Base-by-base conservation (phyloP, 2,329 filamentous ascomycete species). In the Alternaria metachromatica region DNA sequence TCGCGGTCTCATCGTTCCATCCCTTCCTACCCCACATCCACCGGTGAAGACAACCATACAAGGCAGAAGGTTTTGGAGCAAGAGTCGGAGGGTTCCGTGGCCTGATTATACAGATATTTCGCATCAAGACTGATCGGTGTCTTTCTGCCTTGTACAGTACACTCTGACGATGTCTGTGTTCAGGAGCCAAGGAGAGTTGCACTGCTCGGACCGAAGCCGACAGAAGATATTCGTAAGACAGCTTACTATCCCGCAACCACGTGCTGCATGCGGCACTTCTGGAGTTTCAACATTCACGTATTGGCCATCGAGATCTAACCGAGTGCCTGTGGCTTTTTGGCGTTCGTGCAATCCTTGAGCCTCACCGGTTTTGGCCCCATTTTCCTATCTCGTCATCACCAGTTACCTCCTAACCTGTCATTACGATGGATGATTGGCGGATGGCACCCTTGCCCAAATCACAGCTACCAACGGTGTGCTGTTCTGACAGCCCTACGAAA, bases 11-110 rank as follows among this genome's bases (percentile, higher is more conserved):
- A 50, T 48, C 60, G 30, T 55, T 59, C 44, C n/a, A 45, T 66
- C 49, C 64, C 60, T 43, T 69, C 60, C 53, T 48, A 50, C 66
- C 71, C 76, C 76, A 75, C 75, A 49, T 67, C 70, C 60, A 77
- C 76, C 77, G 76, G 77, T 78, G 69, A 75, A 55, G 30, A 65
- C n/a, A 53, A 59, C 43, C 43, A 49, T 58, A 69, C 72, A 68
- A 79, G 76, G 75, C 76, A 77, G 73, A 76, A 74, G 60, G 30
- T 49, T 48, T 58, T 45, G 48, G 55, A 50, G 53, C 26, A 67
- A 66, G 62, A 72, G 68, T 58, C 69, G 63, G 67, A 62, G 43
- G 33, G 50, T 37, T 43, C 30, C 33, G 13, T 37, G 21, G 30
- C 60, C 10, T 51, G 18, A 33, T 64, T 25, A 62, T 63, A 57